Base-by-base conservation (phyloP, 163 green algal genomes). In the Prototheca wickerhamii region DNA sequence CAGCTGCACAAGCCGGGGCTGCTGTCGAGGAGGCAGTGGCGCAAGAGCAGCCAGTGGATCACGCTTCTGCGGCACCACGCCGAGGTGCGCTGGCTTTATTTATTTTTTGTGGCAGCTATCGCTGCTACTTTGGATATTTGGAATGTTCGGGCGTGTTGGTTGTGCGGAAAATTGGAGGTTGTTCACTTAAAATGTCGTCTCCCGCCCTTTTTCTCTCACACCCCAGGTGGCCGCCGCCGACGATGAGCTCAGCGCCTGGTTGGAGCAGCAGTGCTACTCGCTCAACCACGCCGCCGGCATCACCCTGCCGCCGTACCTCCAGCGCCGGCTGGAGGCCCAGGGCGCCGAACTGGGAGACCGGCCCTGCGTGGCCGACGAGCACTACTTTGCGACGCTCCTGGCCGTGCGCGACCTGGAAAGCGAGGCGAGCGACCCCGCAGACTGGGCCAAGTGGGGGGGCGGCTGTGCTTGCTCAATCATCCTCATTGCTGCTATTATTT, bases 1-100 rank as follows among this genome's bases (percentile, higher is more conserved):
- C 4, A 43, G 15, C 44, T 42, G 8, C 3, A 33, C 2, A 43
- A 18, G 18, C n/a, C 32, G 3, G 61, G 32, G 23, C 4, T 51
- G 34, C 40, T 80, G 30, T 28, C 55, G 23, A 33, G 57, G 4
- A n/a, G 56, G 12, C 52, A 65, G 25, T 81, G 67, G 67, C 70
- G 70, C 49, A 81, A 81, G 61, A 59, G n/a, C 50, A 70, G 54
- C 61, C 73, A 80, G 65, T 80, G 74, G 74, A 54, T 76, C 49
- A 61, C 26, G 0, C 49, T 79, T 17, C 51, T 28, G 26, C 64
- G 68, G 18, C 51, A 76, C 49, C 76, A 83, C 51, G 76, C 76
- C 2, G 35, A 66, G 37, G 12, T 74, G 1, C n/a, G 0, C n/a
- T n/a, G n/a, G n/a, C n/a, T n/a, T n/a, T n/a, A n/a, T n/a, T n/a